Evolutionary conservation across 192 early-diverging fungal genomes (phyloP).

Genomic region (Gryganskiella cystojenkinii): DNA sequence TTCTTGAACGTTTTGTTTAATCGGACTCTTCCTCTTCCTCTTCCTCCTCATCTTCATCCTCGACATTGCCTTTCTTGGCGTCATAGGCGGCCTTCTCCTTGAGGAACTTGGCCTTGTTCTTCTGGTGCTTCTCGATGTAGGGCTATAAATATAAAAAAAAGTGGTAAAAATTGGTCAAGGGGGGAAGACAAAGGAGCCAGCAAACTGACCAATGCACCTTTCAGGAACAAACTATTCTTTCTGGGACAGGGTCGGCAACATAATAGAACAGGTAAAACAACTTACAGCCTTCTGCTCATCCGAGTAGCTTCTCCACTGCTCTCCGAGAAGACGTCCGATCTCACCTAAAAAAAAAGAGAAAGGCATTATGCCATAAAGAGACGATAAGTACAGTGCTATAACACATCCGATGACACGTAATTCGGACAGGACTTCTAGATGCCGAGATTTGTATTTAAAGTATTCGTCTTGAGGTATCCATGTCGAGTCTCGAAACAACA

Average conservation of each 20-base stretch:
- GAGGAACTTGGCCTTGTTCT: slow-evolving; percentile 57
- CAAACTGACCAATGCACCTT: slow-evolving; percentile 9
- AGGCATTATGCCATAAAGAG: not conserved
- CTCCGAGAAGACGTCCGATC: slow-evolving; percentile 79
- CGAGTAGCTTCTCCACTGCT: slow-evolving; percentile 63
- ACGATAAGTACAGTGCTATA: not conserved
- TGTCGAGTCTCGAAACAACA: not conserved
- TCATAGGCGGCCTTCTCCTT: slow-evolving; percentile 66
- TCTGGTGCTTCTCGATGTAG: slow-evolving; percentile 47
- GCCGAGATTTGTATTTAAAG: too few species aligned
- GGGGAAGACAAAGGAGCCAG: not conserved
- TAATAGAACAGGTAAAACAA: slow-evolving; percentile 5
- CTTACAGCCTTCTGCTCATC: slow-evolving; percentile 53
- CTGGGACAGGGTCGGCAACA: not conserved
- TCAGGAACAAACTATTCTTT: not conserved
- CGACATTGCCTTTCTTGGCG: slow-evolving; percentile 53
- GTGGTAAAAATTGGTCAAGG: not conserved
- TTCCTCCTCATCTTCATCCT: slow-evolving; percentile 50
- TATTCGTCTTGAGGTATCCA: not conserved
- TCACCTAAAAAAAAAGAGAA: slow-evolving; percentile 32
- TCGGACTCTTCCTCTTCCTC: slow-evolving; percentile 43
- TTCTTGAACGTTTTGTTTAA: slow-evolving; percentile 9
- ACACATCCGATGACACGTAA: slow-evolving; percentile 13
- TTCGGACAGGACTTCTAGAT: not conserved
- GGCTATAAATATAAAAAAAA: slow-evolving; percentile 19